These are phyloP conservation scores for Boletus edulis DNA, from an alignment of 768 basidiomycete species.

Conservation along the genomic window DNA sequence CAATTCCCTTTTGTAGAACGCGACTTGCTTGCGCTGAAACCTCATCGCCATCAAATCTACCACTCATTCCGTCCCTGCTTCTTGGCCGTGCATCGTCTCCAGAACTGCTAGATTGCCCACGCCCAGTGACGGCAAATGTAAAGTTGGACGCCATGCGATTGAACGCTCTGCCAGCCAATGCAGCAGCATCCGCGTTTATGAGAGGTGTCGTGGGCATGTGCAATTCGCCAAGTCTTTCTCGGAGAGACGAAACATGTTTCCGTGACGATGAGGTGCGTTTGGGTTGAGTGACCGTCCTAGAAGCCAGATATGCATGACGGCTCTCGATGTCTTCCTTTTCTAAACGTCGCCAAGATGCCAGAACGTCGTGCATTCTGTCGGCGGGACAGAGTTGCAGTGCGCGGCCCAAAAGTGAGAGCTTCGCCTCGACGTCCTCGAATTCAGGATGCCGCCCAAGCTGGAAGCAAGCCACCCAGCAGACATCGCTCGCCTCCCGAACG, in stretches of 20 bases:
- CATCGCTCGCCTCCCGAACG: conserved; percentile 64
- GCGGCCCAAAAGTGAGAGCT: conserved; percentile 69
- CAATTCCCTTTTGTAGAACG: conserved; percentile 86
- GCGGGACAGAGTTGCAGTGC: conserved; percentile 86
- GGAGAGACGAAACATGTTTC: conserved; percentile 51
- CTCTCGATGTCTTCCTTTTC: conserved; percentile 62
- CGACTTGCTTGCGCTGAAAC: conserved; percentile 74
- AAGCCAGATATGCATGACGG: conserved; percentile 43
- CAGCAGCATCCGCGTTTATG: conserved; percentile 72
- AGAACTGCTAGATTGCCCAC: conserved; percentile 23
- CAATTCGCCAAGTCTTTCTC: conserved; percentile 60
- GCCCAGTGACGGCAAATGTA: conserved; percentile 59
- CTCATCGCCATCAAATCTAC: conserved; percentile 51
- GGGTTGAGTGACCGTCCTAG: conserved; percentile 18
- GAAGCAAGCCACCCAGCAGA: conserved; percentile 89
- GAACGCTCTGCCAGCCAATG: conserved; percentile 77
- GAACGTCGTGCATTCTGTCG: conserved; percentile 74
- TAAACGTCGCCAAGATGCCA: conserved; percentile 71
- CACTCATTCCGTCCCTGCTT: conserved; percentile 40
- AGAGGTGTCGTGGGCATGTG: conserved; percentile 69
- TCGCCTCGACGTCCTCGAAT: conserved; percentile 64
- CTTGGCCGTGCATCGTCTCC: conserved; percentile 27
- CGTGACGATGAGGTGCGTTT: conserved; percentile 22
- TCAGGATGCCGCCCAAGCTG: conserved; percentile 83
- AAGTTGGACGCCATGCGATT: conserved; percentile 73